A percentile compares a stretch with the other conserved stretches of the same genome.
phyloP scores from a whole-genome alignment of 495 filamentous ascomycete species.

The Xylaria sp. region DNA sequence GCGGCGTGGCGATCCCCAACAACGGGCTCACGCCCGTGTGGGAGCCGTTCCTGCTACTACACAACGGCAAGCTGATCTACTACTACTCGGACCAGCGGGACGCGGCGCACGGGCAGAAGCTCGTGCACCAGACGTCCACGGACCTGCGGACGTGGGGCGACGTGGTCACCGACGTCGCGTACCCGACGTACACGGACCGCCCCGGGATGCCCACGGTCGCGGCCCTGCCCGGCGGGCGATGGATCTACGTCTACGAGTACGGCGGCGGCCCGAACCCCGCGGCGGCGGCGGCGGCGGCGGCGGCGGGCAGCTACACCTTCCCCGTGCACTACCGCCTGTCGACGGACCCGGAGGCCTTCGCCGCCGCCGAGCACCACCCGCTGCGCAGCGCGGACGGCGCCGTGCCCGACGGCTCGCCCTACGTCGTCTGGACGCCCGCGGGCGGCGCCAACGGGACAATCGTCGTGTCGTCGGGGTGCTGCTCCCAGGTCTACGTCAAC shows the following conservation, averaged over 20 bases:
- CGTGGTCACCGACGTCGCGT: constrained; percentile 57
- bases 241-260: neutral
- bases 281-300: too few species aligned
- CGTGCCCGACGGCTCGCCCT: constrained; percentile 40
- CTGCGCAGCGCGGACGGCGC: constrained; percentile 22
- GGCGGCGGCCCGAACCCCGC: neutral
- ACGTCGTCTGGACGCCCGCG: constrained; percentile 47
- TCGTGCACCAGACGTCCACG: constrained; percentile 55
- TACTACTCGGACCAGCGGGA: constrained; percentile 61
- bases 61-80: too few species aligned
- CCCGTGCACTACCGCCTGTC: neutral
- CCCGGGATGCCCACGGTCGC: constrained; percentile 61
- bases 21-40: too few species aligned
- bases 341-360: neutral
- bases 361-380: neutral
- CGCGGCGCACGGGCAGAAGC: constrained; percentile 58
- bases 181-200: constrained; percentile 56
- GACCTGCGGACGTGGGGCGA: constrained; percentile 56
- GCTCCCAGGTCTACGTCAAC: neutral
- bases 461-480: constrained; percentile 10
- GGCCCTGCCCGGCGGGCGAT: constrained; percentile 36
- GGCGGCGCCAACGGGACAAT: constrained; percentile 50
- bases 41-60: too few species aligned
- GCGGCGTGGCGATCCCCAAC: too few species aligned
- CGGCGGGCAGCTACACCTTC: neutral